Percentiles rank a stretch among this genome's conserved stretches.
phyloP scores from a whole-genome alignment of 148 eudicot species.

The Vaccinium macrocarpon region DNA sequence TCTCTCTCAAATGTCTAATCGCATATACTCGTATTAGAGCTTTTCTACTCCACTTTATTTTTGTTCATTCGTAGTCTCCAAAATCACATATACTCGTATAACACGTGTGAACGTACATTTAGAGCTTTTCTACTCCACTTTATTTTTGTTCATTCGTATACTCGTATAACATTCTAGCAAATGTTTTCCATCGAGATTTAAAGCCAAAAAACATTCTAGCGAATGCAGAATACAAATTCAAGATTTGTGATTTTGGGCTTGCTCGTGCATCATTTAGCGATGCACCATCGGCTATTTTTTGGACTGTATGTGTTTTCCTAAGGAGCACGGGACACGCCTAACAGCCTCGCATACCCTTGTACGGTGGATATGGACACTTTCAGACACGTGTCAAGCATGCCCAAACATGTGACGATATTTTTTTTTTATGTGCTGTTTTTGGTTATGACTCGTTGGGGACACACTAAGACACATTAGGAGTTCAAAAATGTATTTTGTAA shows the following conservation, averaged over 20 bases:
- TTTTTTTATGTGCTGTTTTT: neutral
- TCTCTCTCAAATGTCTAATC: too few species aligned
- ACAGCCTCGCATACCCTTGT: neutral
- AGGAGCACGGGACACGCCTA: neutral
- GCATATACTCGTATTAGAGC: too few species aligned
- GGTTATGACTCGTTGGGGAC: neutral
- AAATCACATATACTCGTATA: too few species aligned
- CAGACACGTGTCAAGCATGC: neutral
- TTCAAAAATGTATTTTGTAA: neutral
- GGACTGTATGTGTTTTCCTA: constrained; percentile 46
- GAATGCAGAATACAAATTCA: constrained; percentile 62
- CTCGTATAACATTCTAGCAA: too few species aligned
- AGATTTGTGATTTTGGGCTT: constrained; percentile 65
- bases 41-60: too few species aligned
- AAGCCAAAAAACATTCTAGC: constrained; percentile 62
- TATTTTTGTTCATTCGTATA: too few species aligned
- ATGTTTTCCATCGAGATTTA: constrained; percentile 55
- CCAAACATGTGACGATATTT: neutral
- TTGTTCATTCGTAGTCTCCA: too few species aligned
- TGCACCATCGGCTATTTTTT: constrained; percentile 58
- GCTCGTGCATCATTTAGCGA: constrained; percentile 59
- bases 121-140: too few species aligned
- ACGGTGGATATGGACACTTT: neutral
- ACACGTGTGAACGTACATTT: too few species aligned
- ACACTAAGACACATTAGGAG: neutral